Percentiles rank a stretch among this genome's conserved stretches.
Conservation (phyloP, 768 basidiomycete species). For the Hemileccinum impolitum region DNA sequence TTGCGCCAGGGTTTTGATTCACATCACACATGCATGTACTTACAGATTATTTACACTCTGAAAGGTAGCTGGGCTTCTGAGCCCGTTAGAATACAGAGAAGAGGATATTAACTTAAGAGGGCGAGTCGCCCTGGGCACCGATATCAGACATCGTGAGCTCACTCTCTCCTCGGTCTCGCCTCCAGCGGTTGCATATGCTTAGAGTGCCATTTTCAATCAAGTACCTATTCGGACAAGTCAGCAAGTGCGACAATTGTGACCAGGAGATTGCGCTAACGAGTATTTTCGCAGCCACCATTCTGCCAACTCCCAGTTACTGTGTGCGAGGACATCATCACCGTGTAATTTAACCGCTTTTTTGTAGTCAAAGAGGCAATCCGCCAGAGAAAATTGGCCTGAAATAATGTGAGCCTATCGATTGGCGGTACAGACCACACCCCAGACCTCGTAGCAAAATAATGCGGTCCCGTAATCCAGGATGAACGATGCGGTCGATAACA, state of each 20-base stretch:
- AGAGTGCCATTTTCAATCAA: conserved; percentile 73
- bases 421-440: conserved; percentile 17
- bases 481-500: conserved; percentile 85
- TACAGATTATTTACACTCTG: conserved; percentile 12
- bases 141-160: conserved; percentile 63
- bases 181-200: conserved; percentile 80
- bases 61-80: background rate
- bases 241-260: background rate
- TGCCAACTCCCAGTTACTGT: conserved; percentile 85
- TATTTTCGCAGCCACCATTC: conserved; percentile 84
- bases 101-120: conserved; percentile 14
- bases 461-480: conserved; percentile 86
- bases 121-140: conserved; percentile 34
- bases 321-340: conserved; percentile 88
- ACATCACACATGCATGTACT: background rate
- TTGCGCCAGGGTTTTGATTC: background rate
- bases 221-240: conserved; percentile 46
- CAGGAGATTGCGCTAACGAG: conserved; percentile 42
- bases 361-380: conserved; percentile 77
- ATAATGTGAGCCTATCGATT: conserved; percentile 5
- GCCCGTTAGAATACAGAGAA: conserved; percentile 8
- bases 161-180: conserved; percentile 73
- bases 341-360: conserved; percentile 69
- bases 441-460: conserved; percentile 84
- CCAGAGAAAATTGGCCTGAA: conserved; percentile 72